Evolutionary conservation across 345 rosid genomes (phyloP).

Genomic region (Brassica rapa): DNA sequence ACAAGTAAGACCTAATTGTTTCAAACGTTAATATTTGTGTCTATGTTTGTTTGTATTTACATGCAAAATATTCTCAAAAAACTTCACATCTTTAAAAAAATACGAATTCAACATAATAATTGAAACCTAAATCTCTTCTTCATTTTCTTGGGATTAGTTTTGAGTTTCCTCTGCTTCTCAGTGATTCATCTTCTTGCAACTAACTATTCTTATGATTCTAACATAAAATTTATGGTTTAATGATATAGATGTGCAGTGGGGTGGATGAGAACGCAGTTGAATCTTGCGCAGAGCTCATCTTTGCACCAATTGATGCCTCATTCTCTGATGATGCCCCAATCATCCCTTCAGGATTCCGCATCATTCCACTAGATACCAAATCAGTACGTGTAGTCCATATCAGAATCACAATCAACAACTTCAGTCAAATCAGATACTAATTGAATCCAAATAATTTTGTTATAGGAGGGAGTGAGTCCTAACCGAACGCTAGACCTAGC

Average conservation of each 20-base stretch:
- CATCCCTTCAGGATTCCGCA: slow-evolving; percentile 94
- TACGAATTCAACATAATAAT: background rate
- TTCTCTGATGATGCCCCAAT: slow-evolving; percentile 95
- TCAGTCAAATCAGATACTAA: background rate
- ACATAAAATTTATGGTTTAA: slow-evolving; percentile 14
- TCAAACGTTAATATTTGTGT: background rate
- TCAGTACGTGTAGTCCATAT: slow-evolving; percentile 47
- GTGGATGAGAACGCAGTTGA: slow-evolving; percentile 89
- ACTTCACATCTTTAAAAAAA: background rate
- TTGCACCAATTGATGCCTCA: slow-evolving; percentile 97
- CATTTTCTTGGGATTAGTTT: background rate
- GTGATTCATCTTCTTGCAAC: background rate
- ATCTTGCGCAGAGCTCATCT: slow-evolving; percentile 79
- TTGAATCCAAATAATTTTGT: background rate
- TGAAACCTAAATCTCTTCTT: background rate
- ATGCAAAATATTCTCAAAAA: background rate
- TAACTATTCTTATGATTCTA: background rate
- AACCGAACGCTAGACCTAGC: slow-evolving; percentile 95
- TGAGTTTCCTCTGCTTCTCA: background rate
- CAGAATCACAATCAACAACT: background rate
- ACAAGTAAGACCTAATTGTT: slow-evolving; percentile 60
- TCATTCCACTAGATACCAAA: slow-evolving; percentile 85
- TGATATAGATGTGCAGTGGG: slow-evolving; percentile 83
- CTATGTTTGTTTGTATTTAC: background rate
- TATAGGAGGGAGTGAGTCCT: slow-evolving; percentile 81